Conservation (phyloP, 2,329 filamentous ascomycete genomes). For the Paraphoma sp. region DNA sequence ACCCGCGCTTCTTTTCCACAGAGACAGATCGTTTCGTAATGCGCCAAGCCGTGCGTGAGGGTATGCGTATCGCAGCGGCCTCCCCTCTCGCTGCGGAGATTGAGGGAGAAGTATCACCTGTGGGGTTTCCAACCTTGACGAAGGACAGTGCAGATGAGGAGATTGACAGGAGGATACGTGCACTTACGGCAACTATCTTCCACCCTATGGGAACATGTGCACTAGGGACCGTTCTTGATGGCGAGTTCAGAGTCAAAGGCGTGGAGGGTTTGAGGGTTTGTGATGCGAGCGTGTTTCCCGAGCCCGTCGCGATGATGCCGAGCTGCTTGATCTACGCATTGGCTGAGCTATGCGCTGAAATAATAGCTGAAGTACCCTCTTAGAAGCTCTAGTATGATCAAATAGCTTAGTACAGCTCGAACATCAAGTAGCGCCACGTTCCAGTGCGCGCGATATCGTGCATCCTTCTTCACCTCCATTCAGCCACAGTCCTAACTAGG, state of each 20-base stretch:
- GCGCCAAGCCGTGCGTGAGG: slow-evolving; percentile 19
- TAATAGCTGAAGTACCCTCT: slow-evolving; percentile 12
- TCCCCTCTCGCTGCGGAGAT: slow-evolving; percentile 14
- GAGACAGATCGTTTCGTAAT: slow-evolving; percentile 28
- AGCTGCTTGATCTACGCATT: slow-evolving; percentile 26
- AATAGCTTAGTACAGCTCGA: neutral
- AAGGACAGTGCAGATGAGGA: slow-evolving; percentile 27
- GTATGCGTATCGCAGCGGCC: slow-evolving; percentile 10
- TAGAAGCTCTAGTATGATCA: neutral
- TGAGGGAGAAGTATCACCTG: slow-evolving; percentile 22
- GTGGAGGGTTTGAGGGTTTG: slow-evolving; percentile 16
- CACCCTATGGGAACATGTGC: slow-evolving; percentile 27
- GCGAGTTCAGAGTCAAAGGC: slow-evolving; percentile 18
- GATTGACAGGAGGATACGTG: slow-evolving; percentile 28
- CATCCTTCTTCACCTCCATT: neutral
- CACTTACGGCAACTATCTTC: slow-evolving; percentile 7
- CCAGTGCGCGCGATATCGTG: neutral
- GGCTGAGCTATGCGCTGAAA: slow-evolving; percentile 29
- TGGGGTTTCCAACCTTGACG: slow-evolving; percentile 12
- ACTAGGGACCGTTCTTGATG: slow-evolving; percentile 25
- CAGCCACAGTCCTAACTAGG: no score
- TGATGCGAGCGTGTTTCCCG: slow-evolving; percentile 26
- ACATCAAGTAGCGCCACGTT: neutral
- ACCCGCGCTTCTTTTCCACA: slow-evolving; percentile 30
- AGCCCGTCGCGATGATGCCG: slow-evolving; percentile 29